These are phyloP conservation scores for Russula earlei DNA, from an alignment of 768 basidiomycete species.

Conservation along the genomic window DNA sequence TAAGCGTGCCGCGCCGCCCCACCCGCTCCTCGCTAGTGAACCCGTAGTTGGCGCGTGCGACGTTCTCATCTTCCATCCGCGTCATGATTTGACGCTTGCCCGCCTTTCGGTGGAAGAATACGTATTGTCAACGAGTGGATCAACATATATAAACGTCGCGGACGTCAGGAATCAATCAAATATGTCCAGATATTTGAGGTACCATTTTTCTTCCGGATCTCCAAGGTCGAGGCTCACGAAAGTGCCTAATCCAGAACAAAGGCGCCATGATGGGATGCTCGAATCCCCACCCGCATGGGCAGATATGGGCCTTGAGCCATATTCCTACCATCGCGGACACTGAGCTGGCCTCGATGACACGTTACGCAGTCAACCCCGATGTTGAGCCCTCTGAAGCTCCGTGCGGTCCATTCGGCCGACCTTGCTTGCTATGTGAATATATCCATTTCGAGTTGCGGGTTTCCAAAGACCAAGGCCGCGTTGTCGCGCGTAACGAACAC, in stretches of 20 bases:
- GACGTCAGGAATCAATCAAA: conserved; percentile 53
- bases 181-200: conserved; percentile 92
- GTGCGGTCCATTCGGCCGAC: conserved; percentile 42
- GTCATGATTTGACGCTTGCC: conserved; percentile 80
- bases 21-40: conserved; percentile 53
- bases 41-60: conserved; percentile 78
- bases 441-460: conserved; percentile 50
- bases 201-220: background rate
- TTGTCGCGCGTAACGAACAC: conserved; percentile 62
- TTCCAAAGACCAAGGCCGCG: conserved; percentile 39
- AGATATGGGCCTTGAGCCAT: conserved; percentile 72
- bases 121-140: conserved; percentile 68
- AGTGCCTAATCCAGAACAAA: conserved; percentile 58
- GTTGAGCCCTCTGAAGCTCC: conserved; percentile 40
- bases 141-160: conserved; percentile 48
- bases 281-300: conserved; percentile 91
- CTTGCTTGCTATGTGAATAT: conserved; percentile 77
- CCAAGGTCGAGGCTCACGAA: background rate
- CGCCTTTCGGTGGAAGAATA: conserved; percentile 44
- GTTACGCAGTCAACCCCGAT: conserved; percentile 34
- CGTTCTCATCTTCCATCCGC: conserved; percentile 79
- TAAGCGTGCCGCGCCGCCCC: conserved; percentile 38
- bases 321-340: conserved; percentile 62
- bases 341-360: conserved; percentile 50
- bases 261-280: conserved; percentile 93